These are phyloP conservation scores for Pichia californica DNA, from an alignment of 805 yeast species.

Conservation along the genomic window DNA sequence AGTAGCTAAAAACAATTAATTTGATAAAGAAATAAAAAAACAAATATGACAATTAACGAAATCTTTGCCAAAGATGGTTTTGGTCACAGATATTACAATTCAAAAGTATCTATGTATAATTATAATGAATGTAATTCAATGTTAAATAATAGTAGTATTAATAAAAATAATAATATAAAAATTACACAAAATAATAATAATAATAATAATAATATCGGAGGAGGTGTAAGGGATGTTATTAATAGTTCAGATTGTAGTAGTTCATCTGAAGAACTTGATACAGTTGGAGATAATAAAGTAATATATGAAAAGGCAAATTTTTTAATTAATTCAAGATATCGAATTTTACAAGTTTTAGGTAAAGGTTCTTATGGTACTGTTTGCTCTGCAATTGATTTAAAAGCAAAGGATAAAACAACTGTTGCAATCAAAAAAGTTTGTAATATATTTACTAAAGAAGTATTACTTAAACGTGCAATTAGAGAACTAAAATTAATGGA, in stretches of 20 bases:
- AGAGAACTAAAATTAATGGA: conserved; percentile 78
- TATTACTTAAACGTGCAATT: conserved; percentile 69
- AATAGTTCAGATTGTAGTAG: neutral
- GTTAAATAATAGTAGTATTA: no score
- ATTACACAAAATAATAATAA: no score
- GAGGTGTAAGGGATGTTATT: no score
- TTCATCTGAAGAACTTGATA: neutral
- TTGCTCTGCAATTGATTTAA: conserved; percentile 61
- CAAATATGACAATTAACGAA: no score
- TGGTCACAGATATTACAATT: no score
- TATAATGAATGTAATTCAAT: no score
- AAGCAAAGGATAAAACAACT: conserved; percentile 29
- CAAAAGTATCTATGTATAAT: no score
- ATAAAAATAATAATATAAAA: no score
- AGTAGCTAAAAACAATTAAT: no score
- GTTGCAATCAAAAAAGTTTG: conserved; percentile 81
- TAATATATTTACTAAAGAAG: conserved; percentile 59
- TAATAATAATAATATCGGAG: neutral
- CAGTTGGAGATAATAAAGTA: conserved; percentile 14
- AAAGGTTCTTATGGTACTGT: conserved; percentile 86
- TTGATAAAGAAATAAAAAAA: no score
- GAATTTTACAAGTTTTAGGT: conserved; percentile 55
- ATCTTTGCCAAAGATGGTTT: no score
- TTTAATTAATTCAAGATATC: conserved; percentile 55
- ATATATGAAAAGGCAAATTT: conserved; percentile 52